Evolutionary conservation across 371 early-diverging fungal species (phyloP), one percentile per base, ranked within the genome.

Genomic region (Fennellomyces sp.): DNA sequence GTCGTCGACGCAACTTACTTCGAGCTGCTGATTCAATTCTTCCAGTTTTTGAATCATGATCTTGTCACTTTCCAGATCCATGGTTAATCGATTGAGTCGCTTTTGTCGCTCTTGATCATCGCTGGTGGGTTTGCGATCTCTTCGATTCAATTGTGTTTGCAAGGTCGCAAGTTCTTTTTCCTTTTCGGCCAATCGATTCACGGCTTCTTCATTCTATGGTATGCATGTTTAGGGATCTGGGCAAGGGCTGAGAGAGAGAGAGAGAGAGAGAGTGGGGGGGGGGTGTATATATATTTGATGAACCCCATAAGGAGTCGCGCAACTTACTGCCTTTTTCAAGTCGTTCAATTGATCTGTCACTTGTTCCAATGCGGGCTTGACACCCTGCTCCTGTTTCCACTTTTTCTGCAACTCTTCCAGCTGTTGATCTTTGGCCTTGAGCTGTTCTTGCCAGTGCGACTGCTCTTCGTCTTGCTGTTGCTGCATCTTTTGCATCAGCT

Each of bases 1-100:
- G 0, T 39, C 13, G 5, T n/a, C 17, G 13, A n/a, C 6, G 5
- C 2, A 39, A 11, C 13, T 63, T 69, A 75, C 80, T 61, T 80
- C 75, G 5, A 80, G 54, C 26, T 80, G 77, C 19, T 65, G 62
- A 26, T 76, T 77, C 2, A 80, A 30, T 27, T 80, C 80, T 35
- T 80, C 73, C 12, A 80, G 25, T 60, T 73, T 76, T 51, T 73
- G 75, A 8, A 75, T 70, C 49, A 76, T 61, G 33, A 76, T 17
- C 31, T 75, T 69, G 41, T 78, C 78, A 39, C 65, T 66, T 54
- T 80, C 80, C 28, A 80, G 65, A 52, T 80, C 80, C 56, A 80
- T 61, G 3, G 76, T 75, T 19, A 75, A 42, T 13, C 76, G 64
- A 38, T 78, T 78, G 31, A 78, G 15, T 42, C 75, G 58, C 26